Percentiles rank a stretch among this genome's conserved stretches.
Evolutionary conservation across 495 filamentous ascomycete genomes (phyloP).

Genomic region (Saxophila tyrrhenica): DNA sequence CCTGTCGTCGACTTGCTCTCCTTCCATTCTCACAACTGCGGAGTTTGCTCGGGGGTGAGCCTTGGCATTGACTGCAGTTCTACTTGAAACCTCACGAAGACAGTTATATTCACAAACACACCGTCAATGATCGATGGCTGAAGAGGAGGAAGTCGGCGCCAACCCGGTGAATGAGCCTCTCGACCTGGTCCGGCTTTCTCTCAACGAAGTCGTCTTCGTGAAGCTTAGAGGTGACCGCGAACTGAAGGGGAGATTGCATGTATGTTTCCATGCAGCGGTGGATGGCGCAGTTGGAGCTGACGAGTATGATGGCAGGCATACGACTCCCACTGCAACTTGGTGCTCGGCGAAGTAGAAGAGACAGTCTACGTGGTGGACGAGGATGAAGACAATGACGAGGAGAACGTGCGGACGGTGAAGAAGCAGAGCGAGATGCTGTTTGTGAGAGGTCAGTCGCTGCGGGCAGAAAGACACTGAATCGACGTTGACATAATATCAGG

Average conservation of each 20-base stretch:
- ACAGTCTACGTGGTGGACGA: conserved; percentile 82
- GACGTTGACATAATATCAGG: conserved; percentile 38
- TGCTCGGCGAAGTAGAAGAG: conserved; percentile 93
- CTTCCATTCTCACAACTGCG: background rate
- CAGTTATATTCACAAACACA: background rate
- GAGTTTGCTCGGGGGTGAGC: background rate
- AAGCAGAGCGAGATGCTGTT: conserved; percentile 99
- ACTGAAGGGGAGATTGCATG: conserved; percentile 86
- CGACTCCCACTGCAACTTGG: conserved; percentile 97
- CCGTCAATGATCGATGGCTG: conserved; percentile 20
- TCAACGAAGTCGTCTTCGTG: conserved; percentile 94
- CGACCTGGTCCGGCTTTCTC: conserved; percentile 83
- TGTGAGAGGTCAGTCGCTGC: conserved; percentile 62
- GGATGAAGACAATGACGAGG: conserved; percentile 76
- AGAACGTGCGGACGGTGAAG: conserved; percentile 45
- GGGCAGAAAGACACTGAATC: background rate
- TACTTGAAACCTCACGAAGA: too few relatives aligned
- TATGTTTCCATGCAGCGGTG: too few relatives aligned
- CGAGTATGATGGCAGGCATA: conserved; percentile 57
- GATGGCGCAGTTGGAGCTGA: too few relatives aligned
- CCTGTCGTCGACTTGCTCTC: background rate
- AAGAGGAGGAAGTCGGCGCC: conserved; percentile 22
- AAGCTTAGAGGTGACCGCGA: conserved; percentile 93
- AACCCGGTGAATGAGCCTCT: conserved; percentile 72
- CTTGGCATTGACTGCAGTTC: too few relatives aligned